phyloP scores from a whole-genome alignment of 2,329 filamentous ascomycete genomes.

The Tolypocladium paradoxum region DNA sequence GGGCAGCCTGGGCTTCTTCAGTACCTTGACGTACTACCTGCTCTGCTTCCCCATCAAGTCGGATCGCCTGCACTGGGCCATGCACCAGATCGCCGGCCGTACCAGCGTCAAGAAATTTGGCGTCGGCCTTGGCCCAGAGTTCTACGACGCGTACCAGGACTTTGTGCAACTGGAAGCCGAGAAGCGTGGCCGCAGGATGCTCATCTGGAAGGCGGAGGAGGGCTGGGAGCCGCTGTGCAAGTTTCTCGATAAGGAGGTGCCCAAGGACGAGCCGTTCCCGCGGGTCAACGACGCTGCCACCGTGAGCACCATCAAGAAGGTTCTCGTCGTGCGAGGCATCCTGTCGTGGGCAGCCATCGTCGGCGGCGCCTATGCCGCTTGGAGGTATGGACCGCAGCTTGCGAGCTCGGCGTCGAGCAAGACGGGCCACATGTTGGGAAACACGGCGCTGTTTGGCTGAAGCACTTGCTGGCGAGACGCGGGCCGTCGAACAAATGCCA shows the following conservation, averaged over 20 bases:
- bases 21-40: conserved; percentile 13
- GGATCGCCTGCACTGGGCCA: conserved; percentile 17
- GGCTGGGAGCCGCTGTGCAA: conserved; percentile 33
- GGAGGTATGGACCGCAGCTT: conserved; percentile 5
- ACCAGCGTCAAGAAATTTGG: conserved; percentile 4
- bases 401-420: neutral
- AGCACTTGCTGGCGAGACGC: neutral
- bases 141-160: conserved; percentile 13
- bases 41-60: conserved; percentile 14
- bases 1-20: conserved; percentile 17
- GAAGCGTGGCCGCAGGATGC: conserved; percentile 15
- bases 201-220: conserved; percentile 19
- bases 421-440: neutral
- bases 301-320: conserved; percentile 6
- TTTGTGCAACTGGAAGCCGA: conserved; percentile 17
- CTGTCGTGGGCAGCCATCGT: conserved; percentile 6
- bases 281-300: conserved; percentile 17
- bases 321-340: conserved; percentile 6
- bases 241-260: conserved; percentile 24
- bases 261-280: conserved; percentile 21
- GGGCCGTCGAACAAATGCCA: neutral
- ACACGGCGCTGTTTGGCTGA: neutral
- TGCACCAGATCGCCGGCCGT: conserved; percentile 7
- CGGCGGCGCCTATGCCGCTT: conserved; percentile 3
- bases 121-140: conserved; percentile 2